A percentile compares a stretch with the other conserved stretches of the same genome.
Conservation (phyloP, 345 rosid genomes). For the Gossypium thurberi region DNA sequence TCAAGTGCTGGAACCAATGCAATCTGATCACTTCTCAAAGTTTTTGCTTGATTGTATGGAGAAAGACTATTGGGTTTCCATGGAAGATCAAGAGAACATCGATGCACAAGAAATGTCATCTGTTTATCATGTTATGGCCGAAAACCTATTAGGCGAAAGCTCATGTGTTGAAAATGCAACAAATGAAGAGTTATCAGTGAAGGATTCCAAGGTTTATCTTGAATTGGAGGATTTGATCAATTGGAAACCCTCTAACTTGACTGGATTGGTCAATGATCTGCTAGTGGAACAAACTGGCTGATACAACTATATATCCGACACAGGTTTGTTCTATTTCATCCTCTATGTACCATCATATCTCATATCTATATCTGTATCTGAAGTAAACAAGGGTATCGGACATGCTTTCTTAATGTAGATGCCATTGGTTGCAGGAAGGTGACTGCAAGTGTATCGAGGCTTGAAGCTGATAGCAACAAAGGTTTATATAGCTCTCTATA, state of each 20-base stretch:
- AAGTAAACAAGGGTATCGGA: not conserved
- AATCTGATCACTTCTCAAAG: conserved; percentile 25
- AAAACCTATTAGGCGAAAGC: conserved; percentile 15
- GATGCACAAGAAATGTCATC: conserved; percentile 15
- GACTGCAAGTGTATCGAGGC: not conserved
- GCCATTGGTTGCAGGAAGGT: conserved; percentile 4
- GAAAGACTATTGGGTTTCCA: conserved; percentile 14
- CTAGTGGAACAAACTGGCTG: conserved; percentile 26
- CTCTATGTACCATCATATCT: not conserved
- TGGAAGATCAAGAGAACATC: conserved; percentile 17
- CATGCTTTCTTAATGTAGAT: not conserved
- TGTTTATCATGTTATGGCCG: conserved; percentile 17
- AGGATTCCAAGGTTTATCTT: conserved; percentile 23
- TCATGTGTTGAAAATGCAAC: not conserved
- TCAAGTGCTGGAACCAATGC: conserved; percentile 29
- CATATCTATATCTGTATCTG: not conserved
- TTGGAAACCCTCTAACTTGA: conserved; percentile 26
- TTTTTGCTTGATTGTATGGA: conserved; percentile 16
- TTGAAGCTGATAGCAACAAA: not conserved
- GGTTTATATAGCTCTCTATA: conserved; percentile 1
- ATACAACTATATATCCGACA: not conserved
- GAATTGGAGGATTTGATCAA: conserved; percentile 29
- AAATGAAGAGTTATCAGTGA: conserved; percentile 18
- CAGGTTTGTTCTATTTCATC: not conserved
- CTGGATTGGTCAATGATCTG: conserved; percentile 18